Evolutionary conservation across 75 land plant genomes (phyloP).

Genomic region (Selaginella moellendorffii): DNA sequence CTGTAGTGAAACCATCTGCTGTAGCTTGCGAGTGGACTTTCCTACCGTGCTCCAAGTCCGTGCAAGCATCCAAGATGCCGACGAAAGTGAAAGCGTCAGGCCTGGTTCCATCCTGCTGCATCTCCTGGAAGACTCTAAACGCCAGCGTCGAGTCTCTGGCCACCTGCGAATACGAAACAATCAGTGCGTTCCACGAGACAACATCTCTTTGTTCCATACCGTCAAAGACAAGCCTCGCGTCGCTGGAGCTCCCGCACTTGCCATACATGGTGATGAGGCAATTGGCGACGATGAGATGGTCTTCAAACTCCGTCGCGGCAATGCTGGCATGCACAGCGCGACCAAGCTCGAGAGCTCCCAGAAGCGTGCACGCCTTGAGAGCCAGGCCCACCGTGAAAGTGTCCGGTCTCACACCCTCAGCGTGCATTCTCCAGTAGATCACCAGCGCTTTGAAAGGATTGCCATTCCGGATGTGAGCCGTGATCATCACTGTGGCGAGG

Average conservation of each 20-base stretch:
- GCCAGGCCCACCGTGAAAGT: background rate
- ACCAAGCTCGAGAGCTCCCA: constrained; percentile 19
- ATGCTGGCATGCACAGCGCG: constrained; percentile 30
- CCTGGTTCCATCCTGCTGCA: constrained; percentile 23
- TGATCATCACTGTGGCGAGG: background rate
- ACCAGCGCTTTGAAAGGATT: background rate
- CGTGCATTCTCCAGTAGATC: background rate
- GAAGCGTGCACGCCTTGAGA: background rate
- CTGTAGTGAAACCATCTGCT: constrained; percentile 46
- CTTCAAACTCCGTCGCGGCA: constrained; percentile 19
- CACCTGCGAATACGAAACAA: constrained; percentile 29
- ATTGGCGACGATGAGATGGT: constrained; percentile 39
- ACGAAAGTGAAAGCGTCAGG: constrained; percentile 57
- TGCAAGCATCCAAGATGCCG: too few species aligned
- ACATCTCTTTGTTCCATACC: constrained; percentile 23
- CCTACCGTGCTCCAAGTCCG: too few species aligned
- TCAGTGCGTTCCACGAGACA: constrained; percentile 36
- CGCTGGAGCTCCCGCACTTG: constrained; percentile 26
- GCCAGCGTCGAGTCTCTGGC: constrained; percentile 21
- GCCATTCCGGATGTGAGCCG: background rate
- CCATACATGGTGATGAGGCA: constrained; percentile 44
- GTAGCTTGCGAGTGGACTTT: constrained; percentile 58
- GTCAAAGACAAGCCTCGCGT: constrained; percentile 19
- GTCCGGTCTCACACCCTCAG: background rate
- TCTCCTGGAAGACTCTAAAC: constrained; percentile 27